phyloP scores from a whole-genome alignment of 345 rosid species.

The Lepidium aucheri region DNA sequence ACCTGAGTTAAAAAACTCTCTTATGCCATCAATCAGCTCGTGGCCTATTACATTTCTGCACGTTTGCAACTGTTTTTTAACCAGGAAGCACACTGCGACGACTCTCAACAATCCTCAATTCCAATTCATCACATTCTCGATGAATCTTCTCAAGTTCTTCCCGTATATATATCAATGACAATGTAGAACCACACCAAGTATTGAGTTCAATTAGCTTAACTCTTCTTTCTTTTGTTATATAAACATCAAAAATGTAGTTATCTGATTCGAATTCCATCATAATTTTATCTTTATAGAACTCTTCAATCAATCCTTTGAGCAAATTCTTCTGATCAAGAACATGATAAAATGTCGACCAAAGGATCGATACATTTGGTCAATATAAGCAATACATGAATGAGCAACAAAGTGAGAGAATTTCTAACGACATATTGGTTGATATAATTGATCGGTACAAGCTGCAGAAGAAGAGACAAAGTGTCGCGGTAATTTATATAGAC shows the following conservation, averaged over 20 bases:
- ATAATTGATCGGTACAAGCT: no score
- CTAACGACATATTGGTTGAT: no score
- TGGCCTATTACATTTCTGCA: no score
- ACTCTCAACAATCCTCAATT: conserved; percentile 64
- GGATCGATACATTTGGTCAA: no score
- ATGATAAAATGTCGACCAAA: conserved; percentile 75
- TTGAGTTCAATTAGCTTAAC: conserved; percentile 73
- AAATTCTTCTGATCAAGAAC: conserved; percentile 34
- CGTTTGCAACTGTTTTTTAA: conserved; percentile 58
- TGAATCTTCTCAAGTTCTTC: conserved; percentile 52
- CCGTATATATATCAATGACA: conserved; percentile 67
- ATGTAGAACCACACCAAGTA: conserved; percentile 75
- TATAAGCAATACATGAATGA: no score
- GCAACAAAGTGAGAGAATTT: no score
- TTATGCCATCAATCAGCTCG: no score
- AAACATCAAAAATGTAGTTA: conserved; percentile 60
- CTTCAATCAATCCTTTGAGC: conserved; percentile 32
- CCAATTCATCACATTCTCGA: conserved; percentile 23
- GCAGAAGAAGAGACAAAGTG: no score
- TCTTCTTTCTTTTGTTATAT: conserved; percentile 38
- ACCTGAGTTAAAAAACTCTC: no score
- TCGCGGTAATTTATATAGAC: no score
- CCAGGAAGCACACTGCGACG: conserved; percentile 50
- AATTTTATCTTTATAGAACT: conserved; percentile 38
- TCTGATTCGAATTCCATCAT: conserved; percentile 47